Conservation (phyloP, 768 basidiomycete species). For the Tubosaeta sp. region DNA sequence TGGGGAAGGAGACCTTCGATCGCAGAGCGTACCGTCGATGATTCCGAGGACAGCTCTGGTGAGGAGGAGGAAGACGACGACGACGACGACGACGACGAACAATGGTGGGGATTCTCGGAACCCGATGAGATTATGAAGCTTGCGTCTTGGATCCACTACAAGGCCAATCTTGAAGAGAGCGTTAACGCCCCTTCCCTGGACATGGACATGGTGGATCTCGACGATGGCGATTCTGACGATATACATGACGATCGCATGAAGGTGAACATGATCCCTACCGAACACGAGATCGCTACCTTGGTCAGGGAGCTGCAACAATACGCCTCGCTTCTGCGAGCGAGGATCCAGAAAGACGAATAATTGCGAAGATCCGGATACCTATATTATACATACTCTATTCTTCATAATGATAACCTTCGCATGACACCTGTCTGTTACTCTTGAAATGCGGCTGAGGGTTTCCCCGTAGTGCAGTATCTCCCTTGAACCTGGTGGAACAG, state of each 20-base stretch:
- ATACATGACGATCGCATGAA: slow-evolving; percentile 1
- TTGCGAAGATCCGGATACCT: neutral
- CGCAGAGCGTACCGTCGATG: slow-evolving; percentile 22
- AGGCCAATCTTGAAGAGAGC: slow-evolving; percentile 37
- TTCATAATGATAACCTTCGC: too few species aligned
- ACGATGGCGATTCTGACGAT: slow-evolving; percentile 7
- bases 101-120: slow-evolving; percentile 78
- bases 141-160: slow-evolving; percentile 59
- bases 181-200: slow-evolving; percentile 4
- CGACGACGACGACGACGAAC: slow-evolving; percentile 34
- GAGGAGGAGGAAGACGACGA: slow-evolving; percentile 16
- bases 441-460: too few species aligned
- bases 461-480: too few species aligned
- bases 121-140: slow-evolving; percentile 61
- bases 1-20: slow-evolving; percentile 54
- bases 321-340: slow-evolving; percentile 57
- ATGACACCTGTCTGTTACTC: too few species aligned
- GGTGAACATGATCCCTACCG: slow-evolving; percentile 15
- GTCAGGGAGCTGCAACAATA: slow-evolving; percentile 56
- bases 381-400: too few species aligned
- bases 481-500: too few species aligned
- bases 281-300: slow-evolving; percentile 39
- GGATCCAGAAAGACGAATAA: slow-evolving; percentile 35
- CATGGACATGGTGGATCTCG: slow-evolving; percentile 18
- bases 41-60: slow-evolving; percentile 19